Conservation (phyloP, 176 grass and related monocot species). For the Oryza coarctata region DNA sequence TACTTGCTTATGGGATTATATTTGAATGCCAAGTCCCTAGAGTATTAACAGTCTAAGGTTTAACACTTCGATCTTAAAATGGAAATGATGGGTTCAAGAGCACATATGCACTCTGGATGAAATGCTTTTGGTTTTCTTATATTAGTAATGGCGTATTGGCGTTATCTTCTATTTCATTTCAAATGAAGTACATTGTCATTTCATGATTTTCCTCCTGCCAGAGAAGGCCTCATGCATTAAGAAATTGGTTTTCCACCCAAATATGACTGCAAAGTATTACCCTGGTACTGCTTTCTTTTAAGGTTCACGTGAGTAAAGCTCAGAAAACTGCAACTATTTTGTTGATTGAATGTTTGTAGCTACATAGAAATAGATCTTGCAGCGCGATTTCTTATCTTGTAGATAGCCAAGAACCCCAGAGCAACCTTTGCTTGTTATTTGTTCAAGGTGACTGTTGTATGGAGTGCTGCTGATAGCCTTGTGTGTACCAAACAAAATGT, state of each 20-base stretch:
- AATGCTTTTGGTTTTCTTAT: neutral
- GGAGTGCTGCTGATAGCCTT: neutral
- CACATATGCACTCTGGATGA: neutral
- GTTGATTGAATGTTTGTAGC: neutral
- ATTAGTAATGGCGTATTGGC: neutral
- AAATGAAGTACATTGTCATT: neutral
- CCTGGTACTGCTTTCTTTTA: conserved; percentile 1
- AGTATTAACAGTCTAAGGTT: neutral
- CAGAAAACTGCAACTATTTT: neutral
- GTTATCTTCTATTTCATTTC: neutral
- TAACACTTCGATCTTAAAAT: neutral
- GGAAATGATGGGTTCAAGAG: neutral
- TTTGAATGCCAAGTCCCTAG: neutral
- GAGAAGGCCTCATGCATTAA: neutral
- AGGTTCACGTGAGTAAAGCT: neutral
- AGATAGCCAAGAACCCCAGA: neutral
- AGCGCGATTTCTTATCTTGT: neutral
- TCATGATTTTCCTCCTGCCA: neutral
- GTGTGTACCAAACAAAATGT: neutral
- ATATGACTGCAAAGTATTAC: neutral
- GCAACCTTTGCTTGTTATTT: neutral
- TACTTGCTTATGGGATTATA: neutral
- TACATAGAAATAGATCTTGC: neutral
- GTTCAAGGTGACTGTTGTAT: neutral
- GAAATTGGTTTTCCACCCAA: neutral